A percentile compares a stretch with the other conserved stretches of the same genome.
These are phyloP conservation scores for Suillus hirtellus DNA, from an alignment of 768 basidiomycete genomes.

Conservation along the genomic window DNA sequence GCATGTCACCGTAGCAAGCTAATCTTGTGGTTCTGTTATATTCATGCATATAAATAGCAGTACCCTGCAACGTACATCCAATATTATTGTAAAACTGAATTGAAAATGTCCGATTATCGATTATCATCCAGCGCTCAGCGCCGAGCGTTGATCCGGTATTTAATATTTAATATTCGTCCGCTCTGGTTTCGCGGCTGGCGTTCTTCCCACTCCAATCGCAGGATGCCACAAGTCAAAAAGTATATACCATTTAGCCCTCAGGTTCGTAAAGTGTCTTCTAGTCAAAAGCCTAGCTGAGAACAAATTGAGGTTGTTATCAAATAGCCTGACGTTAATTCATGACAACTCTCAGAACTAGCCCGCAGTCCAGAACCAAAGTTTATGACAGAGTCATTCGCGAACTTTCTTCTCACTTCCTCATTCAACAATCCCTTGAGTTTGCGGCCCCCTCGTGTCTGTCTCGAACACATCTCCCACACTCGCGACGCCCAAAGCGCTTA, in stretches of 20 bases:
- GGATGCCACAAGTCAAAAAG: not conserved
- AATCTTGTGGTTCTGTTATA: not conserved
- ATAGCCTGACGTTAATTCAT: not conserved
- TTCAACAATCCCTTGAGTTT: not conserved
- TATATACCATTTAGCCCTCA: too few relatives aligned
- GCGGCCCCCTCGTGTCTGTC: not conserved
- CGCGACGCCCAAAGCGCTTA: not conserved
- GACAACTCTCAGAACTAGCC: not conserved
- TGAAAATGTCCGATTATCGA: not conserved
- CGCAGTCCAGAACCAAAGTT: not conserved
- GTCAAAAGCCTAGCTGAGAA: conserved; percentile 1
- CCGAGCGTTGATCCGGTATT: not conserved
- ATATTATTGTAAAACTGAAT: not conserved
- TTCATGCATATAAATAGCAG: not conserved
- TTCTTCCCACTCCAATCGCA: not conserved
- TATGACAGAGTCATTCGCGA: not conserved
- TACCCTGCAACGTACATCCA: not conserved
- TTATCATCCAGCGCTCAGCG: not conserved
- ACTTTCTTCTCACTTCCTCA: not conserved
- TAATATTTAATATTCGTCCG: not conserved
- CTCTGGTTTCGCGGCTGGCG: not conserved
- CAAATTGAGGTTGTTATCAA: not conserved
- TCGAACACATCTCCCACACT: not conserved
- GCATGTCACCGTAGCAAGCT: not conserved
- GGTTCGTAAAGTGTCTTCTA: conserved; percentile 3